Base-by-base conservation (phyloP, 2,329 filamentous ascomycete genomes). In the Penicillium carneum region DNA sequence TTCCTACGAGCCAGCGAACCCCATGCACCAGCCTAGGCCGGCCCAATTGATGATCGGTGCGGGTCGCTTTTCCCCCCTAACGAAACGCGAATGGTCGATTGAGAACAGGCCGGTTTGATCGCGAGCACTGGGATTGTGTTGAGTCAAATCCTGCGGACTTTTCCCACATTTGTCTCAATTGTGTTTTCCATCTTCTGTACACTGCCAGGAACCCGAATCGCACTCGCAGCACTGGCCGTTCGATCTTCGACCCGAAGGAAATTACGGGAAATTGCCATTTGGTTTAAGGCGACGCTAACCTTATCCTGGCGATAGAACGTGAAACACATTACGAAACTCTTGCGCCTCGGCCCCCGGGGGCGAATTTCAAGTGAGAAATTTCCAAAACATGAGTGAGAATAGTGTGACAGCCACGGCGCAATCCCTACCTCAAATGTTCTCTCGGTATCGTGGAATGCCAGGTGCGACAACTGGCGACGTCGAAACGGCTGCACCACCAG, bases 61-160 rank as follows among this genome's bases (percentile, higher is more conserved):
- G 51, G 51, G 26, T 39, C 51, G 20, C 45, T 33, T 26, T 55
- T 51, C 18, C 10, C 31, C 42, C 38, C 54, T 47, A 29, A 45
- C 41, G 41, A 57, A 29, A 20, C 16, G 23, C 23, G 14, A 43
- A 45, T 47, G 50, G 49, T 47, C 45, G 41, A 57, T 61, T 61
- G 33, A 55, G 26, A 61, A 61, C 18, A 48, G 39, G 51, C 36
- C 57, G 51, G 34, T 59, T 56, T 59, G 58, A 61, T 54, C 43
- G 52, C 23, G 45, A 45, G 34, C n/a, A 29, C 23, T 26, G 33
- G 39, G 46, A 41, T 54, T 38, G 31, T 45, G 12, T 46, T 31
- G 16, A 23, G 14, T 23, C 31, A 5, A 46, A 57, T 59, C 20
- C 29, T n/a, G 43, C 46, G 10, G 33, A 9, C 14, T 33, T 53